phyloP scores from a whole-genome alignment of 176 grass and related monocot species.

The Elaeis guineensis region DNA sequence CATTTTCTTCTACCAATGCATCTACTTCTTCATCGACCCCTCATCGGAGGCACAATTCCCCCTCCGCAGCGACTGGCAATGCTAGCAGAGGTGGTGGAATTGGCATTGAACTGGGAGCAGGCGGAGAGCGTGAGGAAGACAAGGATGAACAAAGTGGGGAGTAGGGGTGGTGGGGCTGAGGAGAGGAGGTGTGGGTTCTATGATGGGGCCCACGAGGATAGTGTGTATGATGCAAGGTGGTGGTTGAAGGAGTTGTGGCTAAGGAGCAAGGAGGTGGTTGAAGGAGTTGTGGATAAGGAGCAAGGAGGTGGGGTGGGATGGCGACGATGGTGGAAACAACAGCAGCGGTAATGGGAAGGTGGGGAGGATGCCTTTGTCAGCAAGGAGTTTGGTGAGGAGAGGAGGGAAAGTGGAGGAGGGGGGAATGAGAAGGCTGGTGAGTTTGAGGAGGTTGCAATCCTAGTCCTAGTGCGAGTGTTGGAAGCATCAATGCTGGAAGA shows the following conservation, averaged over 20 bases:
- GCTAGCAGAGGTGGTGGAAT: constrained; percentile 35
- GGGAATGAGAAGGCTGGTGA: constrained; percentile 25
- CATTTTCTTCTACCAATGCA: too few species aligned
- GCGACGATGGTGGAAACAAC: not conserved
- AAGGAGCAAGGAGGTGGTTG: constrained; percentile 15
- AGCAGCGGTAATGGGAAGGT: too few species aligned
- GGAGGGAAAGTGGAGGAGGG: constrained; percentile 14
- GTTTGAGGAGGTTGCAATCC: constrained; percentile 15
- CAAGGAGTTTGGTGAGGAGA: not conserved
- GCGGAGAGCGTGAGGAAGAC: constrained; percentile 33
- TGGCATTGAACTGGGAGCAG: constrained; percentile 46
- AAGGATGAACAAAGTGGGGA: constrained; percentile 7
- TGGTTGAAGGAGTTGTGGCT: constrained; percentile 36
- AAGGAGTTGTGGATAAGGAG: too few species aligned
- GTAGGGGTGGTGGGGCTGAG: not conserved
- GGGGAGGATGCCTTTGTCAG: not conserved
- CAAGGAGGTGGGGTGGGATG: too few species aligned
- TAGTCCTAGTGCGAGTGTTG: constrained; percentile 41
- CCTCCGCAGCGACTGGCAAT: constrained; percentile 26
- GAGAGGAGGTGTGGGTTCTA: constrained; percentile 32
- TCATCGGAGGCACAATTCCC: too few species aligned
- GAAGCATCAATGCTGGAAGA: constrained; percentile 54
- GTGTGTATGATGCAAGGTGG: constrained; percentile 23
- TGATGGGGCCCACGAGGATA: constrained; percentile 22
- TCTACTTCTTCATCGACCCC: too few species aligned